Conservation (phyloP, 768 basidiomycete species). For the Podaxis sp. region DNA sequence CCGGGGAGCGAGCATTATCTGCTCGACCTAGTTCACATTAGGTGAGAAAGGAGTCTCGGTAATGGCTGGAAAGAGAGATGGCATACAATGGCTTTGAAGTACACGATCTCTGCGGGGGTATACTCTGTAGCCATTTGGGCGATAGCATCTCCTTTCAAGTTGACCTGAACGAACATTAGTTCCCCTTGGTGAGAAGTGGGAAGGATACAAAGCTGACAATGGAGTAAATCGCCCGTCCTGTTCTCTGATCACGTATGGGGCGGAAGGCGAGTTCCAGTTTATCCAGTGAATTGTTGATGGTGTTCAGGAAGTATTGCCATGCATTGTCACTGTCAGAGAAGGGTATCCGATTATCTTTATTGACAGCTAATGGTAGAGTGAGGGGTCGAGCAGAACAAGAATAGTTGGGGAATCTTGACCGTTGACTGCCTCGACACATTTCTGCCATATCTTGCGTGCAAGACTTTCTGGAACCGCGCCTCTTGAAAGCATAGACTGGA, state of each 20-base stretch:
- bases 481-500: slow-evolving; percentile 77
- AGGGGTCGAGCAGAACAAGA: not conserved
- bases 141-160: slow-evolving; percentile 76
- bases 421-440: slow-evolving; percentile 66
- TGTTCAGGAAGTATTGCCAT: slow-evolving; percentile 61
- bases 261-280: slow-evolving; percentile 74
- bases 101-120: slow-evolving; percentile 72
- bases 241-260: slow-evolving; percentile 58
- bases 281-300: slow-evolving; percentile 64
- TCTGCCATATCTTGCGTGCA: slow-evolving; percentile 65
- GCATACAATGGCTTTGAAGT: slow-evolving; percentile 80
- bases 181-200: not conserved
- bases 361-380: slow-evolving; percentile 15
- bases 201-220: slow-evolving; percentile 47
- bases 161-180: slow-evolving; percentile 53
- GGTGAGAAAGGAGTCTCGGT: not conserved
- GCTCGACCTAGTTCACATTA: slow-evolving; percentile 64
- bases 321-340: slow-evolving; percentile 47
- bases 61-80: not conserved
- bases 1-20: slow-evolving; percentile 80
- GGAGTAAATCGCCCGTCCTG: slow-evolving; percentile 64
- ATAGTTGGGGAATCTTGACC: slow-evolving; percentile 37
- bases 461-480: slow-evolving; percentile 64
- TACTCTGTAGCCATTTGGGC: slow-evolving; percentile 88
- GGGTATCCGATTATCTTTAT: slow-evolving; percentile 35